phyloP scores from a whole-genome alignment of 805 yeast species.

The Barnettozyma pratensis region DNA sequence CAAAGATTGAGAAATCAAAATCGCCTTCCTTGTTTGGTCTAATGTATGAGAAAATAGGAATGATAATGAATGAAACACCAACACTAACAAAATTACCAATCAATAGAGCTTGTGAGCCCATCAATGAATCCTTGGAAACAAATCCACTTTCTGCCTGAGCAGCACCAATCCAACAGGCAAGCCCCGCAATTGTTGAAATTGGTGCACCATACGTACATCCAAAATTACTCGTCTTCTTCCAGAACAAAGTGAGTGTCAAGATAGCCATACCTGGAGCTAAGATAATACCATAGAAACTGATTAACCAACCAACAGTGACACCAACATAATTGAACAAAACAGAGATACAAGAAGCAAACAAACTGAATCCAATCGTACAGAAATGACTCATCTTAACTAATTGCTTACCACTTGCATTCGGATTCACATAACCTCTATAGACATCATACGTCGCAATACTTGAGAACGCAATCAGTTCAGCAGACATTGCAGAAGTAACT shows the following conservation, averaged over 20 bases:
- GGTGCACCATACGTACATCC: conserved; percentile 23
- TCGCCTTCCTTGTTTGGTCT: conserved; percentile 21
- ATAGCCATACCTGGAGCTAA: conserved; percentile 33
- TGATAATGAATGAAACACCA: conserved; percentile 28
- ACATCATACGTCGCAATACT: conserved; percentile 78
- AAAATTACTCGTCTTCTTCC: conserved; percentile 14
- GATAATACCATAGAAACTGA: conserved; percentile 35
- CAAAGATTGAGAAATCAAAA: conserved; percentile 22
- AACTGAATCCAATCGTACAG: conserved; percentile 34
- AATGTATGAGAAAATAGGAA: conserved; percentile 25
- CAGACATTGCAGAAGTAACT: conserved; percentile 81
- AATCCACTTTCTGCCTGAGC: conserved; percentile 19
- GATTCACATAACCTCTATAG: conserved; percentile 71
- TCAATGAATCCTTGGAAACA: conserved; percentile 16
- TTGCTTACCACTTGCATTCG: conserved; percentile 57
- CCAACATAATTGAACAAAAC: conserved; percentile 37
- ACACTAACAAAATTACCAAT: conserved; percentile 20
- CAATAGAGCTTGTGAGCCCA: conserved; percentile 14
- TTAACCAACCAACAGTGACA: conserved; percentile 37
- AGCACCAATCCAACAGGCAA: conserved; percentile 24
- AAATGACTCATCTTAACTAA: conserved; percentile 32
- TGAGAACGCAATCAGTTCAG: conserved; percentile 72
- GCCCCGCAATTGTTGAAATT: conserved; percentile 20
- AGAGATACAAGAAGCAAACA: conserved; percentile 34
- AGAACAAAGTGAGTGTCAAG: conserved; percentile 32